Evolutionary conservation across 1,284 basidiomycete genomes (phyloP).

Genomic region (Cystobasidium slooffiae): DNA sequence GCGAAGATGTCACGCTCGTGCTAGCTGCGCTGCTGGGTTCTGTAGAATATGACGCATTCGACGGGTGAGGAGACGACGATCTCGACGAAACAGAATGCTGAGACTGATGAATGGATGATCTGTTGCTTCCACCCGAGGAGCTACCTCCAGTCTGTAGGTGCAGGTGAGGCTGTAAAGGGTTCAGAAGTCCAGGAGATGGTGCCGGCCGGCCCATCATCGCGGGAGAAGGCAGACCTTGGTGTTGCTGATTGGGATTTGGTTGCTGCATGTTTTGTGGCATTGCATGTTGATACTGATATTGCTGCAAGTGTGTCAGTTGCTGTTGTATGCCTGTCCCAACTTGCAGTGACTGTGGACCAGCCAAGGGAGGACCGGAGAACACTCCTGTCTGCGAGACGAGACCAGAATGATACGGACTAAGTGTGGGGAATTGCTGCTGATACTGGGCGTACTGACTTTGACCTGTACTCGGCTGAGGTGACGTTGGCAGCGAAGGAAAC

Average conservation of each 20-base stretch:
- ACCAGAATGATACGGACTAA: not conserved
- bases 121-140: no score
- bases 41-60: no score
- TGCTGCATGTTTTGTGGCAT: not conserved
- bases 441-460: not conserved
- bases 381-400: not conserved
- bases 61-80: no score
- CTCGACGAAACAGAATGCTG: no score
- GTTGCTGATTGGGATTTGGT: constrained; percentile 12
- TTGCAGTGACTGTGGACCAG: not conserved
- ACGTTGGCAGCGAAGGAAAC: not conserved
- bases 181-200: no score
- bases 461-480: not conserved
- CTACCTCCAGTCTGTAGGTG: not conserved
- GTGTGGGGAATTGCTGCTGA: not conserved
- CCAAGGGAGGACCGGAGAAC: not conserved
- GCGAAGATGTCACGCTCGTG: no score
- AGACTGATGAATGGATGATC: no score
- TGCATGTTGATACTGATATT: constrained; percentile 2
- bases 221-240: not conserved
- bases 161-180: not conserved
- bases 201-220: not conserved
- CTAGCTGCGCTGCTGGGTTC: no score
- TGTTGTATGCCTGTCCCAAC: not conserved
- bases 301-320: constrained; percentile 8